Percentiles rank a stretch among this genome's conserved stretches.
Conservation (phyloP, 1,284 basidiomycete species). For the Sanguinoderma infundibulare region DNA sequence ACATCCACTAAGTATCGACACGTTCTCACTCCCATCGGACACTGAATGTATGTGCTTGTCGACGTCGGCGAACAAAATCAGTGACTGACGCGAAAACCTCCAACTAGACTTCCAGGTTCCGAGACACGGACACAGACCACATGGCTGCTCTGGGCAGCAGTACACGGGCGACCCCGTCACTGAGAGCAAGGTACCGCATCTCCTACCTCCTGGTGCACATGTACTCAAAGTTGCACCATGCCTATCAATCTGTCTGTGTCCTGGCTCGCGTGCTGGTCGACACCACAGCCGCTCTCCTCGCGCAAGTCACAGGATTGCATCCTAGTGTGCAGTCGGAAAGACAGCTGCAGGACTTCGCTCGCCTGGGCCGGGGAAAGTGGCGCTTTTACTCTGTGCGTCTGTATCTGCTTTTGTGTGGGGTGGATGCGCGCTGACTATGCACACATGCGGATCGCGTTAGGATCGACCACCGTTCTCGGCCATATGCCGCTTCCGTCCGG, state of each 20-base stretch:
- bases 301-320: conserved; percentile 5
- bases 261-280: conserved; percentile 52
- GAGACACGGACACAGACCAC: conserved; percentile 47
- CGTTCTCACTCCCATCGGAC: too few species aligned
- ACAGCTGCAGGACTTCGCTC: conserved; percentile 31
- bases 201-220: not conserved
- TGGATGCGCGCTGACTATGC: not conserved
- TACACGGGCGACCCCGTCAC: conserved; percentile 43
- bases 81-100: too few species aligned
- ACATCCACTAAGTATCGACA: too few species aligned
- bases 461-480: too few species aligned
- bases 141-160: conserved; percentile 42
- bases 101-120: too few species aligned
- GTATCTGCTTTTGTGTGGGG: not conserved
- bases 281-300: conserved; percentile 36
- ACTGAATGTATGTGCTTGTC: too few species aligned
- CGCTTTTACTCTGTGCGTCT: conserved; percentile 50
- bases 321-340: conserved; percentile 1
- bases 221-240: not conserved
- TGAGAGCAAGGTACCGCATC: conserved; percentile 37
- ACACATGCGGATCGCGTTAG: not conserved
- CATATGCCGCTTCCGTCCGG: not conserved
- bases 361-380: conserved; percentile 57
- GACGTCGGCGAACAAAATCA: too few species aligned
- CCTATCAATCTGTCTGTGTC: conserved; percentile 37